Conservation (phyloP, 2,329 filamentous ascomycete species). For the Venturia nashicola region DNA sequence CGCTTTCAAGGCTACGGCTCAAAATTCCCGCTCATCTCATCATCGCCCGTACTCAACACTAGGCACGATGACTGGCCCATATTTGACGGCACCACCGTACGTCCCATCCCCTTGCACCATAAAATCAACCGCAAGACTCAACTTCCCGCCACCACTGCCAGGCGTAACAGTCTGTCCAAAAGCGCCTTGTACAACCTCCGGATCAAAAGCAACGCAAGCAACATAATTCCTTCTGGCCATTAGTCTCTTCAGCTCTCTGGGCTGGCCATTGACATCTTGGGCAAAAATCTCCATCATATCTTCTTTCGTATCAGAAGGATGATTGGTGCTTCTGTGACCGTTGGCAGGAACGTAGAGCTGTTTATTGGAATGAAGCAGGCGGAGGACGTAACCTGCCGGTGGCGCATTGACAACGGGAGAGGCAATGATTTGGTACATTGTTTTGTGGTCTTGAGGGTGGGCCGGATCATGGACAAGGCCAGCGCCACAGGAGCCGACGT, state of each 20-base stretch:
- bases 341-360: slow-evolving; percentile 84
- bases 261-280: slow-evolving; percentile 73
- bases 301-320: slow-evolving; percentile 85
- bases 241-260: slow-evolving; percentile 75
- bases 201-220: slow-evolving; percentile 87
- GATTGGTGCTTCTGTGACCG: slow-evolving; percentile 57
- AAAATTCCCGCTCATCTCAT: neutral
- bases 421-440: slow-evolving; percentile 97
- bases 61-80: slow-evolving; percentile 90
- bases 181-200: slow-evolving; percentile 52
- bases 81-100: slow-evolving; percentile 78
- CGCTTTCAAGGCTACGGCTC: neutral
- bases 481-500: slow-evolving; percentile 82
- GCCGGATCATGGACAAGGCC: slow-evolving; percentile 89
- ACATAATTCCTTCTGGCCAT: slow-evolving; percentile 93
- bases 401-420: slow-evolving; percentile 87
- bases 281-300: slow-evolving; percentile 99
- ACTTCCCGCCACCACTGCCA: slow-evolving; percentile 29
- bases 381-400: slow-evolving; percentile 72
- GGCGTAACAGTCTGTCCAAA: slow-evolving; percentile 26
- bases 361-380: slow-evolving; percentile 91
- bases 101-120: slow-evolving; percentile 87
- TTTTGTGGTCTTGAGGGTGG: slow-evolving; percentile 89
- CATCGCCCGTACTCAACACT: slow-evolving; percentile 42
- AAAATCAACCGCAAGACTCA: slow-evolving; percentile 90